Conservation (phyloP, 257 asterid species). For the Solanum gandarillasii region DNA sequence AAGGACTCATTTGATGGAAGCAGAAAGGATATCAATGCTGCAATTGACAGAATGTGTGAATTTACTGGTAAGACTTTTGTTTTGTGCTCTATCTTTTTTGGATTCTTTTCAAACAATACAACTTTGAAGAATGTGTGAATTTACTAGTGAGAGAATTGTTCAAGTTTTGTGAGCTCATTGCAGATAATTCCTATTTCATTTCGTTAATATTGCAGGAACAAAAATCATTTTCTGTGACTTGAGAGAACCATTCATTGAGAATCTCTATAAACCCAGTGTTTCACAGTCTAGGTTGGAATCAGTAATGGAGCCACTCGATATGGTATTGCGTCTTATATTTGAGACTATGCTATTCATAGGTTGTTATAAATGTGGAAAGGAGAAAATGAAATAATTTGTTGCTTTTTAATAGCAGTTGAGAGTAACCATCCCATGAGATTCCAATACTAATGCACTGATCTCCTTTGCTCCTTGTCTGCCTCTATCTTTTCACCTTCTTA, state of each 20-base stretch:
- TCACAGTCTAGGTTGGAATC: conserved; percentile 70
- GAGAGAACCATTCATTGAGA: conserved; percentile 77
- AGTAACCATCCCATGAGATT: background rate
- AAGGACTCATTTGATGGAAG: conserved; percentile 91
- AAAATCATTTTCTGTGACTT: conserved; percentile 89
- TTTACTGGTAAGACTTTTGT: conserved; percentile 51
- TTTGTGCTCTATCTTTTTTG: background rate
- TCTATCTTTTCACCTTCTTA: background rate
- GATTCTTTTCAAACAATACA: background rate
- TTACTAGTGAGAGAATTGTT: background rate
- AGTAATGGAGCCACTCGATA: conserved; percentile 75
- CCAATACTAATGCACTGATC: background rate
- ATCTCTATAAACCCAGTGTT: conserved; percentile 77
- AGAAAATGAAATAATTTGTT: background rate
- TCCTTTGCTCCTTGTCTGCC: background rate
- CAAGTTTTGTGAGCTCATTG: background rate
- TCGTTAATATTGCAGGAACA: conserved; percentile 39
- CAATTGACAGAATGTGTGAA: conserved; percentile 78
- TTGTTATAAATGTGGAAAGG: background rate
- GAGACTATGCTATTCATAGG: background rate
- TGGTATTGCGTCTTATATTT: conserved; percentile 27
- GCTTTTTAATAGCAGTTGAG: background rate
- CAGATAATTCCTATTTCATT: background rate
- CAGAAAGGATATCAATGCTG: conserved; percentile 80
- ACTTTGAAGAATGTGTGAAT: background rate